Evolutionary conservation across 352 stramenopile genomes (phyloP), one percentile per base, ranked within the genome.

Genomic region (Globisporangium spinosum): DNA sequence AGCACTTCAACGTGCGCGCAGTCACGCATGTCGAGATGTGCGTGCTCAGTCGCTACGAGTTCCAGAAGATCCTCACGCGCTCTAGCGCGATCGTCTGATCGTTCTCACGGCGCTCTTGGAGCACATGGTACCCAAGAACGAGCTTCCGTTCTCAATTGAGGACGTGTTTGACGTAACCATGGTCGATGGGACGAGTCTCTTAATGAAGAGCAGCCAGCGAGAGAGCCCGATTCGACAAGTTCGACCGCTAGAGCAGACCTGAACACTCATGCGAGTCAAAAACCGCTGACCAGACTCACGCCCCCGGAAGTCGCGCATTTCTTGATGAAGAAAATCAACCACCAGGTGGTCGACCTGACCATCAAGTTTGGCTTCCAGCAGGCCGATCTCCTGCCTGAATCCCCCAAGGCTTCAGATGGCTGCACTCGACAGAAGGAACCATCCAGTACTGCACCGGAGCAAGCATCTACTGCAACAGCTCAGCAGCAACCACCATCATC

Each of bases 11-110:
- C 32, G 75, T 80, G 0, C 73, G 77, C 0, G 77, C 77, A 0
- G 70, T 78, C 40, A 80, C 77, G 29, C 80, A 80, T 27, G 73
- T 82, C 15, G 76, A 83, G 54, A 82, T 85, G 74, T 81, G 78
- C 12, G 75, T 85, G 12, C 67, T 85, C 34, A 67, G 64, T 40
- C 72, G 76, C 45, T 64, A 61, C 0, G 63, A 68, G 2, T 85
- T 85, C 47, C 74, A 81, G 35, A 59, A 40, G 0, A 65, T 83
- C 9, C 49, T 85, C 25, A 64, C 59, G 27, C 64, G 74, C 12
- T 77, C 34, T 70, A 73, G 0, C 62, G 67, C 0, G 76, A 85
- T 27, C 71, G 72, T 5, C 69, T 72, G 27, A 70, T 71, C 22
- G 74, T 83, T 7, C 71, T 80, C 22, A 58, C 58, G 9, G 71